Base-by-base conservation (phyloP, 176 grass and related monocot genomes). In the Paspalum vaginatum region DNA sequence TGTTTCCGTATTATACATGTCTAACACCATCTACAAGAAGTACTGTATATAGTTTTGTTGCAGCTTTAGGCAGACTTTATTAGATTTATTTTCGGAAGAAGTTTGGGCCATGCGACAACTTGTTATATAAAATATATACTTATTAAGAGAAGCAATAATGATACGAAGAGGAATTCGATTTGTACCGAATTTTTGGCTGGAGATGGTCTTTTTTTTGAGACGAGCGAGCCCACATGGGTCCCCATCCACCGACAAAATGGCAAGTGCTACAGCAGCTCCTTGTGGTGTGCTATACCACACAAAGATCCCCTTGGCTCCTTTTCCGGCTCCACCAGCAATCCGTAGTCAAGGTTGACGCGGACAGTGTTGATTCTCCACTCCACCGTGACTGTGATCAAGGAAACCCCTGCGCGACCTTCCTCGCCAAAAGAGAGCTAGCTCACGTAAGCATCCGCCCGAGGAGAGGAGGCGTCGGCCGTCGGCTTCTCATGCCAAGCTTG, bases 341-440 rank as follows among this genome's bases (percentile, higher is more conserved):
- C 17, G 2, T 65, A 79, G 76, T 52, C 60, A 79, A 78, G 76
- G 47, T 15, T 79, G 76, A 79, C 65, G 32, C 46, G 11, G 52
- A 20, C 61, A 21, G 38, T 16, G 76, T 5, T 15, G 76, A 65
- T 79, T 79, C 76, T 79, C 76, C 76, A 79, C 76, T 61, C 22
- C 58, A 3, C 32, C 3, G 32, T 32, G 32, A 32, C 32, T 5
- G 21, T 10, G 53, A 11, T 13, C 26, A 2, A 37, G 24, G 75
- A 44, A 22, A 65, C 58, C 43, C 44, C 75, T 63, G 75, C 11
- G 44, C 16, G 10, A 51, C 10, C 45, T 51, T 78, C 75, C 59
- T 78, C 38, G 18, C 27, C 11, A 45, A 64, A 49, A 39, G 59
- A 27, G 32, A 32, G 11, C 44, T 12, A 10, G 64, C 74, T 47